These are phyloP conservation scores for Penicillium rolfsii DNA, from an alignment of 2,329 filamentous ascomycete genomes.

Conservation along the genomic window DNA sequence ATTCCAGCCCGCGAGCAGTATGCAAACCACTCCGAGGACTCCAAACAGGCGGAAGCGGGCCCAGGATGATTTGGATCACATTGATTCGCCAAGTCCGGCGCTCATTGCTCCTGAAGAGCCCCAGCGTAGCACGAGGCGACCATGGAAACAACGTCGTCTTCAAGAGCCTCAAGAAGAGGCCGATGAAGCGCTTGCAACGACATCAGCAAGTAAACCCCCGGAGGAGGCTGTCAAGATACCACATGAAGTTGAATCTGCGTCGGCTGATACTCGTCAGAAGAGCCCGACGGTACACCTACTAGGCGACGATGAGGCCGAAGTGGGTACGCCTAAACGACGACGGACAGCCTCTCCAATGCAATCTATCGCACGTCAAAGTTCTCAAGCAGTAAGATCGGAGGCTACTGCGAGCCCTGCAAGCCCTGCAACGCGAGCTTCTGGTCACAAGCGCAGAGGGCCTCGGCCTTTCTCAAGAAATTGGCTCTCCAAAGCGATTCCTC, in stretches of 20 bases:
- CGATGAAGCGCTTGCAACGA: not conserved
- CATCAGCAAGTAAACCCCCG: not conserved
- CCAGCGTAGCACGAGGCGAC: not conserved
- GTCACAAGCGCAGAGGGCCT: not conserved
- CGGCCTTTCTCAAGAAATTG: not conserved
- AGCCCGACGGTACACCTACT: conserved; percentile 12
- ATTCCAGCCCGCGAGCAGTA: not conserved
- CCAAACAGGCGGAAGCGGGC: conserved; percentile 8
- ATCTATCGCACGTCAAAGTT: not conserved
- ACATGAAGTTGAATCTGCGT: not conserved
- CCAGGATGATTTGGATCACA: not conserved
- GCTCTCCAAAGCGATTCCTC: conserved; percentile 4
- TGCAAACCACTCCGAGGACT: not conserved
- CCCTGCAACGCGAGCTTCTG: not conserved
- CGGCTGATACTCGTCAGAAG: conserved; percentile 1
- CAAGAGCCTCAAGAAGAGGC: not conserved
- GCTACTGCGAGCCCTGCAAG: not conserved
- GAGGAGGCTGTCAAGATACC: not conserved
- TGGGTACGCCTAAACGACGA: conserved; percentile 21
- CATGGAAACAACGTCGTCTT: conserved; percentile 2
- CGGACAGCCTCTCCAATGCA: conserved; percentile 17
- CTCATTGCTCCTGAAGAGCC: not conserved
- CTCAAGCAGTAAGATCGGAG: not conserved
- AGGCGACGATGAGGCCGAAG: conserved; percentile 6
- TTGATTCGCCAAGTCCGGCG: not conserved